phyloP scores from a whole-genome alignment of 2,329 filamentous ascomycete genomes.

The Calonectria pseudoturangicola region DNA sequence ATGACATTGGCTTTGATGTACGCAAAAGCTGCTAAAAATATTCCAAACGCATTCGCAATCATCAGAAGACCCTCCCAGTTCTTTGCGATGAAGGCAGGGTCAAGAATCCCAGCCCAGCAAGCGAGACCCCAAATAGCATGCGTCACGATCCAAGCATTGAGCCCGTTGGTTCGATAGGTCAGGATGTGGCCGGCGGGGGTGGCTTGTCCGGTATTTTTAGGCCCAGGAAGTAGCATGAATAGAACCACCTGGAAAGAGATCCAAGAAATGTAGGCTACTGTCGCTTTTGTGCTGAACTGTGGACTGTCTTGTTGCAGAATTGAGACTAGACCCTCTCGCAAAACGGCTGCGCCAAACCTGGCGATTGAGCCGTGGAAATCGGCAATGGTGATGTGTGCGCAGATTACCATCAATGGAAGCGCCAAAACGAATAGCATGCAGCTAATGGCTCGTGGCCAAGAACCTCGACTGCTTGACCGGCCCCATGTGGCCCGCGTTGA shows the following conservation, averaged over 20 bases:
- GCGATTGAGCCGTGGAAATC: too few relatives aligned
- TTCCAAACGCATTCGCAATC: constrained; percentile 60
- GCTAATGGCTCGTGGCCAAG: too few relatives aligned
- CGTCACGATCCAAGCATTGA: constrained; percentile 63
- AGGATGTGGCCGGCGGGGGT: constrained; percentile 66
- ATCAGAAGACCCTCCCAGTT: constrained; percentile 64
- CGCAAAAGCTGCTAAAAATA: constrained; percentile 54
- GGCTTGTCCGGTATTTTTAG: constrained; percentile 58
- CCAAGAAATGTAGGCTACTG: constrained; percentile 16
- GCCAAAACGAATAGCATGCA: too few relatives aligned
- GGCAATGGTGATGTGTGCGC: too few relatives aligned
- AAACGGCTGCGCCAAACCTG: too few relatives aligned
- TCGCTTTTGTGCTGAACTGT: too few relatives aligned
- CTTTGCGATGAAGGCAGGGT: constrained; percentile 63
- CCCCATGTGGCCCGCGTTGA: too few relatives aligned
- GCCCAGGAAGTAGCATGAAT: constrained; percentile 42
- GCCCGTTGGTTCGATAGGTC: constrained; percentile 64
- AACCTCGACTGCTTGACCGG: too few relatives aligned
- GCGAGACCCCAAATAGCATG: constrained; percentile 57
- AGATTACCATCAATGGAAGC: too few relatives aligned
- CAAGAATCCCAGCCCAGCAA: constrained; percentile 56
- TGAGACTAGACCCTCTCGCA: too few relatives aligned
- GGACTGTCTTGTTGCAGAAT: too few relatives aligned
- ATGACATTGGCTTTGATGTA: constrained; percentile 62
- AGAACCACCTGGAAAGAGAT: constrained; percentile 40